A percentile compares a stretch with the other conserved stretches of the same genome.
phyloP scores from a whole-genome alignment of 2,329 filamentous ascomycete genomes.

The Lojkania enalia region DNA sequence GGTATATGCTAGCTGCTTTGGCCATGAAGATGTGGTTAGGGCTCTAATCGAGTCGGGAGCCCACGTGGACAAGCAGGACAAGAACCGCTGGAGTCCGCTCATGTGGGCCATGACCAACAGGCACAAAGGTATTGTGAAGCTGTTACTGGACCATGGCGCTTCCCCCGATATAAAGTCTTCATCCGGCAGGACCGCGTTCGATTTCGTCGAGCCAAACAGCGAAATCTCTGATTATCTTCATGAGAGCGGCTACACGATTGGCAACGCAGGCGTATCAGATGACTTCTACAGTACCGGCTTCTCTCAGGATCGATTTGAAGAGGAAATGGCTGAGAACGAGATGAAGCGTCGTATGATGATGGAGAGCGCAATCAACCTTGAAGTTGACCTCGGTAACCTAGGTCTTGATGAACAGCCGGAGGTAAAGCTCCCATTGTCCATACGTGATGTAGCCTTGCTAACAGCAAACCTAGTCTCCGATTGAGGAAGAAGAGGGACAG shows the following conservation, averaged over 20 bases:
- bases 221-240: constrained; percentile 96
- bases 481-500: constrained; percentile 86
- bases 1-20: constrained; percentile 98
- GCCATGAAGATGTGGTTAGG: constrained; percentile 86
- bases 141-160: constrained; percentile 87
- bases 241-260: constrained; percentile 89
- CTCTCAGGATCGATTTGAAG: constrained; percentile 90
- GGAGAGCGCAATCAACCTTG: constrained; percentile 94
- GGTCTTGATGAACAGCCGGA: constrained; percentile 95
- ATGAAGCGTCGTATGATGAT: constrained; percentile 98
- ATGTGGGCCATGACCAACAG: constrained; percentile 99
- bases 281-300: constrained; percentile 96
- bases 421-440: constrained; percentile 53
- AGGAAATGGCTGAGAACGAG: constrained; percentile 96
- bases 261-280: constrained; percentile 75
- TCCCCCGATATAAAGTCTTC: constrained; percentile 96
- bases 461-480: constrained; percentile 45
- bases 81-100: constrained; percentile 93
- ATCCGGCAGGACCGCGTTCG: constrained; percentile 88
- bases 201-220: constrained; percentile 93
- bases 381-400: constrained; percentile 93
- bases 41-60: constrained; percentile 83
- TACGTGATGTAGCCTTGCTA: constrained; percentile 18
- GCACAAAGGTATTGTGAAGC: constrained; percentile 93
- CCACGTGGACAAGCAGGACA: constrained; percentile 89